Conservation (phyloP, 805 yeast species). For the Scheffersomyces coipomensis region DNA sequence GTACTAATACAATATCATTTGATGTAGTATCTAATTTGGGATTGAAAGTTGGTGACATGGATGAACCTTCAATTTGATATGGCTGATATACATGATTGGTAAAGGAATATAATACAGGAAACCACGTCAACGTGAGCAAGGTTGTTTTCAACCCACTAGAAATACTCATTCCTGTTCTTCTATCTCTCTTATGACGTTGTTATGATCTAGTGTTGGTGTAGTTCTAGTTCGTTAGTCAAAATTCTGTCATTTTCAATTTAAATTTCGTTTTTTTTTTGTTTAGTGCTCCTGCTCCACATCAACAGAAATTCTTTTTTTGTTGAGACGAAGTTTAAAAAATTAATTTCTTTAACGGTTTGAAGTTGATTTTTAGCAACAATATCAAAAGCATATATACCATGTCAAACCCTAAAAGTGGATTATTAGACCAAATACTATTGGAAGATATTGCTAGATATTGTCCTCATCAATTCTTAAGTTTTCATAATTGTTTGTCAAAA, state of each 20-base stretch:
- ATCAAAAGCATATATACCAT: too few species aligned
- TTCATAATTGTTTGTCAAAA: slow-evolving; percentile 68
- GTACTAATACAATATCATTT: slow-evolving; percentile 64
- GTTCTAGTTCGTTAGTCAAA: too few species aligned
- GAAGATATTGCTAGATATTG: slow-evolving; percentile 78
- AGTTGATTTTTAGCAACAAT: too few species aligned
- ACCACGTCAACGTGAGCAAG: slow-evolving; percentile 51
- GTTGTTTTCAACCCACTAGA: slow-evolving; percentile 17
- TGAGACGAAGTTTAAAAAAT: too few species aligned
- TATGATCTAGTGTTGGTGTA: too few species aligned
- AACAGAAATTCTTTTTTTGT: too few species aligned
- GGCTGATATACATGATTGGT: slow-evolving; percentile 72
- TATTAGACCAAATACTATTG: slow-evolving; percentile 69
- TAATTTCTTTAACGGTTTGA: too few species aligned
- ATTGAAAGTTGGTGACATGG: slow-evolving; percentile 89
- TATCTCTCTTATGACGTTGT: too few species aligned
- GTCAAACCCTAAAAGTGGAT: slow-evolving; percentile 4
- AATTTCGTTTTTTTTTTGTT: too few species aligned
- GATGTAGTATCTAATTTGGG: slow-evolving; percentile 50
- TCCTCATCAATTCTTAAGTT: slow-evolving; percentile 68
- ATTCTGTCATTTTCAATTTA: too few species aligned
- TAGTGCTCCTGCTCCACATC: too few species aligned
- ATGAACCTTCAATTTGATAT: slow-evolving; percentile 72
- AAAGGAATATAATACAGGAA: slow-evolving; percentile 72
- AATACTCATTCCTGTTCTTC: slow-evolving; percentile 2